Conservation (phyloP, 495 filamentous ascomycete species). For the Durotheca rogersii region DNA sequence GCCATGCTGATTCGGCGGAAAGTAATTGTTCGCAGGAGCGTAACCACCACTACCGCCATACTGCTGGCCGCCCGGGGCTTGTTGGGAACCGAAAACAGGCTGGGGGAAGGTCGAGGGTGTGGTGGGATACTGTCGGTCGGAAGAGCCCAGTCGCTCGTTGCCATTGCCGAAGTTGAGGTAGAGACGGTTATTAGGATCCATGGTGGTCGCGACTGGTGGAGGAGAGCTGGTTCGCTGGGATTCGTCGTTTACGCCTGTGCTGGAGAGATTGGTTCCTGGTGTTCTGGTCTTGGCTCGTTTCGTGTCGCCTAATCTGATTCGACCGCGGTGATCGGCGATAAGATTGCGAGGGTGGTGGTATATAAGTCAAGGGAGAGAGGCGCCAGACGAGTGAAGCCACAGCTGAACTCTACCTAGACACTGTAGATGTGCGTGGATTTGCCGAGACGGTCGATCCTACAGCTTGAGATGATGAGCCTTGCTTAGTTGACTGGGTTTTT, state of each 20-base stretch:
- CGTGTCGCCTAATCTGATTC: no score
- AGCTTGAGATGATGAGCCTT: no score
- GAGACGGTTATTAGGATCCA: slow-evolving; percentile 62
- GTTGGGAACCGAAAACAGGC: slow-evolving; percentile 64
- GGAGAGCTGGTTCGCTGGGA: not conserved
- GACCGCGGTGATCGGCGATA: not conserved
- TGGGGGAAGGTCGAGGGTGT: slow-evolving; percentile 96
- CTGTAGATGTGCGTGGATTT: no score
- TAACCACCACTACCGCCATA: slow-evolving; percentile 49
- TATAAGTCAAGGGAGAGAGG: no score
- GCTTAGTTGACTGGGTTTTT: no score
- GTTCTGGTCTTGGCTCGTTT: not conserved
- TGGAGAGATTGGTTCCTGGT: not conserved
- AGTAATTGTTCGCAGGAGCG: slow-evolving; percentile 63
- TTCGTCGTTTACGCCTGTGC: not conserved
- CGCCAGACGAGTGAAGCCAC: no score
- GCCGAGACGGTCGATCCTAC: no score
- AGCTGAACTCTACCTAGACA: no score
- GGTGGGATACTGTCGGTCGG: slow-evolving; percentile 87
- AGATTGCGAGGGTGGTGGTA: no score
- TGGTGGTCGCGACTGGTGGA: slow-evolving; percentile 29
- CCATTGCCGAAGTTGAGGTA: slow-evolving; percentile 72
- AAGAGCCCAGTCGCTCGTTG: slow-evolving; percentile 63
- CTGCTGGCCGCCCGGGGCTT: slow-evolving; percentile 44
- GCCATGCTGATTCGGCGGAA: slow-evolving; percentile 48